Evolutionary conservation across 2,329 filamentous ascomycete genomes (phyloP).

Genomic region (Fusarium agapanthi): DNA sequence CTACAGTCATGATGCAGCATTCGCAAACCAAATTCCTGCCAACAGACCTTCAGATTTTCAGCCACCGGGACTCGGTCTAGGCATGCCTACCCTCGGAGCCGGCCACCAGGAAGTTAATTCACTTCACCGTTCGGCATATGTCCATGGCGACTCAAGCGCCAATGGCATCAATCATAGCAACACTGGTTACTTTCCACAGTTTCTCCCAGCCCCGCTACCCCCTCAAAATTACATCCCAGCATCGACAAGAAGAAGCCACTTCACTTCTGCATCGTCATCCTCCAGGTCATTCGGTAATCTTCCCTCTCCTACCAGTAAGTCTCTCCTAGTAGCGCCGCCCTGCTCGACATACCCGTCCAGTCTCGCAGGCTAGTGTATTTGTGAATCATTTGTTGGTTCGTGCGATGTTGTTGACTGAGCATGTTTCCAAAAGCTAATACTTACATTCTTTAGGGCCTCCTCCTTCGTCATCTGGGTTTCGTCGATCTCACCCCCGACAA

Average conservation of each 20-base stretch:
- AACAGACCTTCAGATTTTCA: slow-evolving; percentile 32
- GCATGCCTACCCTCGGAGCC: slow-evolving; percentile 24
- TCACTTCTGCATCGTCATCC: slow-evolving; percentile 21
- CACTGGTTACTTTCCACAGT: slow-evolving; percentile 18
- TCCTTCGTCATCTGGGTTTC: slow-evolving; percentile 37
- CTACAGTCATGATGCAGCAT: slow-evolving; percentile 30
- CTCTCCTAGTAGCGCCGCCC: background rate
- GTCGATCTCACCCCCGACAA: slow-evolving; percentile 39
- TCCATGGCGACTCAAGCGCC: slow-evolving; percentile 25
- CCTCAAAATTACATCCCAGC: slow-evolving; percentile 21
- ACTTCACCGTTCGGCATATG: slow-evolving; percentile 32
- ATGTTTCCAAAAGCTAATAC: slow-evolving; percentile 10
- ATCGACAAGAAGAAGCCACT: slow-evolving; percentile 27
- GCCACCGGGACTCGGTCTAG: slow-evolving; percentile 13
- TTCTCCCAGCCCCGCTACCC: slow-evolving; percentile 28
- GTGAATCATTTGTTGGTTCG: slow-evolving; percentile 1
- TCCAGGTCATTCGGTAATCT: slow-evolving; percentile 31
- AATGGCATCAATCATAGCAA: slow-evolving; percentile 31
- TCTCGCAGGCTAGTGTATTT: slow-evolving; percentile 1
- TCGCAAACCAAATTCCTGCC: slow-evolving; percentile 34
- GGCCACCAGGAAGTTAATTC: slow-evolving; percentile 34
- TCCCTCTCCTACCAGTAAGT: slow-evolving; percentile 38
- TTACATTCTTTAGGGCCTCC: slow-evolving; percentile 24
- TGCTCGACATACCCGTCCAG: background rate
- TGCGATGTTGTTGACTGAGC: background rate